Evolutionary conservation across 768 basidiomycete genomes (phyloP), one percentile per base, ranked within the genome.

Genomic region (Termitomyces sp.): DNA sequence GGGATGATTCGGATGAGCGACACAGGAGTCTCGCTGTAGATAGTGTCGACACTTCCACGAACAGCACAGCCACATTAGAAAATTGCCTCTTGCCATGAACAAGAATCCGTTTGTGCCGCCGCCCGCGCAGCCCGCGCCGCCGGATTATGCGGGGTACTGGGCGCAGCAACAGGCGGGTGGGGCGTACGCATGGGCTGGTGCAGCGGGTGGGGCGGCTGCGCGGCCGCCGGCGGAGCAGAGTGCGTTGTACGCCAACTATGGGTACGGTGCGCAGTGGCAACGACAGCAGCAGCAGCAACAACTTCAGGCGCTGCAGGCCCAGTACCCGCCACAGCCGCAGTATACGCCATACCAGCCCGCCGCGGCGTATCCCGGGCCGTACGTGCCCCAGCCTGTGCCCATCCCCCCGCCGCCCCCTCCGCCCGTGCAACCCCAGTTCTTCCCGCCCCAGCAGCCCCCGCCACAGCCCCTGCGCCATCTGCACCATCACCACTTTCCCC

Each of bases 211-310:
- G 89, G 36, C 88, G n/a, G 9, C 88, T 86, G 44, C 85, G 67
- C 79, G 84, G 3, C 87, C 88, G 32, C 77, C 89, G 32, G 77
- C 88, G 14, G 89, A 92, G 63, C 91, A 93, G 67, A 89, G 86
- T 67, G 86, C 89, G 26, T 72, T 94, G 22, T 95, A 94, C 67
- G 91, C 92, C 1, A 94, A 94, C 68, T 95, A 95, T 67, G 93
- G 93, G 32, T 95, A 96, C 68, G 90, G 91, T 2, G 80, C 83
- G 48, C 86, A 88, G 63, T 84, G 85, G 81, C 86, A 87, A 64
- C 87, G 87, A 44, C 85, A 83, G 43, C 86, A 85, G 50, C 74
- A 76, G 54, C 75, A 75, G 26, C 72, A 72, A 39, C 72, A 73
- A 29, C 70, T 74, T 14, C 81, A 76, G 39, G 80, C 76, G 47